Conservation (phyloP, 352 stramenopile species). For the Globisporangium cederbergense region DNA sequence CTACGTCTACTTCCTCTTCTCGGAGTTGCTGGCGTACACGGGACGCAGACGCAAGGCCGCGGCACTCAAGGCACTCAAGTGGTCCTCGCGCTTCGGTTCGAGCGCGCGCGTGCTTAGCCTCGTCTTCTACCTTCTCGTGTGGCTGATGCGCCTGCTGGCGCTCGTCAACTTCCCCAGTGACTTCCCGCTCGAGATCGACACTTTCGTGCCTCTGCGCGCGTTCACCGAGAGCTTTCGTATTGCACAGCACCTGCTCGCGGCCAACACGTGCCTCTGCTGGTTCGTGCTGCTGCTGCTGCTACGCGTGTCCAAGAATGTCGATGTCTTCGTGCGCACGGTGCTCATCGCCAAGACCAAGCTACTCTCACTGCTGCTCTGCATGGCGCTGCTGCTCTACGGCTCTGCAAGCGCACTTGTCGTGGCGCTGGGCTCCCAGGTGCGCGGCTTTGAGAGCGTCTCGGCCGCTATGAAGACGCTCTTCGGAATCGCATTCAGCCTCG, state of each 20-base stretch:
- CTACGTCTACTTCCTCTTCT: constrained; percentile 43
- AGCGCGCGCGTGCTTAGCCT: constrained; percentile 28
- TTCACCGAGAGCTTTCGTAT: constrained; percentile 37
- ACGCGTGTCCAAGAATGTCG: constrained; percentile 33
- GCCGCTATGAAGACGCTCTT: constrained; percentile 33
- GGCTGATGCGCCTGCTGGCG: constrained; percentile 37
- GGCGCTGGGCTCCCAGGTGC: constrained; percentile 28
- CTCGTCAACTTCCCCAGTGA: constrained; percentile 31
- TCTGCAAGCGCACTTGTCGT: constrained; percentile 49
- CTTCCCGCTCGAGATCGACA: constrained; percentile 28
- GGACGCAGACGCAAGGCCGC: constrained; percentile 21
- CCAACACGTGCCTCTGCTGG: constrained; percentile 42
- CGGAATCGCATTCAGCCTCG: constrained; percentile 29
- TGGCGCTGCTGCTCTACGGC: constrained; percentile 34
- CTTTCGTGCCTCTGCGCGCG: constrained; percentile 32
- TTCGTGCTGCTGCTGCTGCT: constrained; percentile 41
- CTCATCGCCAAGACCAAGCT: constrained; percentile 28
- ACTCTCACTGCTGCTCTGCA: constrained; percentile 29
- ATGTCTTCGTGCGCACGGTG: constrained; percentile 38
- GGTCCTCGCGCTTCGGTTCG: constrained; percentile 29
- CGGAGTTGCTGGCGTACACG: constrained; percentile 34
- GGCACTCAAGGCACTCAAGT: constrained; percentile 20
- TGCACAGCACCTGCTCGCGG: constrained; percentile 30
- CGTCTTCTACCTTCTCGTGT: constrained; percentile 35
- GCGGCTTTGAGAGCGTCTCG: constrained; percentile 33